Percentiles rank a stretch among this genome's conserved stretches.
Evolutionary conservation across 2,329 filamentous ascomycete genomes (phyloP).

Genomic region (Lojkania enalia): DNA sequence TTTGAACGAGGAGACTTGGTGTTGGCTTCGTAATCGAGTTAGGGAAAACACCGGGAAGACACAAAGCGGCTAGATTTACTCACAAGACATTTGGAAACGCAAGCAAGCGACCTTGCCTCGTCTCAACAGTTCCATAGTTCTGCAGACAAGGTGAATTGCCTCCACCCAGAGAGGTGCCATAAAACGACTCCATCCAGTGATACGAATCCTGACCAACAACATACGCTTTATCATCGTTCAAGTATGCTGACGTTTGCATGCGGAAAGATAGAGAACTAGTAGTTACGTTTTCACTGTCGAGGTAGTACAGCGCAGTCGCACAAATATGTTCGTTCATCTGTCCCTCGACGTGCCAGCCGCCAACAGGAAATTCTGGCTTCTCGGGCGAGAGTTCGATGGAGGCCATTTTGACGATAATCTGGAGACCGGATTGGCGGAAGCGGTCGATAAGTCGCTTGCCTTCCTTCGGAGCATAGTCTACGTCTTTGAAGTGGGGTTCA

Average conservation of each 20-base stretch:
- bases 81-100: conserved; percentile 57
- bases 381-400: conserved; percentile 63
- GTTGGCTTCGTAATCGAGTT: conserved; percentile 14
- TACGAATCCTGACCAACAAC: conserved; percentile 19
- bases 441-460: conserved; percentile 16
- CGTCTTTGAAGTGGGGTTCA: conserved; percentile 13
- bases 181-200: conserved; percentile 21
- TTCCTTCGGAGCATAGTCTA: conserved; percentile 19
- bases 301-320: conserved; percentile 66
- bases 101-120: conserved; percentile 54
- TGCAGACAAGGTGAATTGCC: conserved; percentile 35
- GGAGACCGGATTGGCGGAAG: conserved; percentile 45
- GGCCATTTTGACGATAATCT: conserved; percentile 67
- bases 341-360: conserved; percentile 58
- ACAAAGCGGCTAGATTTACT: not conserved
- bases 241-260: conserved; percentile 18
- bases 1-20: conserved; percentile 47
- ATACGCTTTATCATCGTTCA: conserved; percentile 9
- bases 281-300: conserved; percentile 63
- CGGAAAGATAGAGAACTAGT: conserved; percentile 28
- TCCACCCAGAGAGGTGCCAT: conserved; percentile 15
- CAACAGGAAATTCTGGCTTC: conserved; percentile 57
- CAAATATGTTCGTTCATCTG: conserved; percentile 64
- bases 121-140: conserved; percentile 54
- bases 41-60: not conserved